These are phyloP conservation scores for Aspergillus sp. DNA, from an alignment of 2,329 filamentous ascomycete species.

Conservation along the genomic window DNA sequence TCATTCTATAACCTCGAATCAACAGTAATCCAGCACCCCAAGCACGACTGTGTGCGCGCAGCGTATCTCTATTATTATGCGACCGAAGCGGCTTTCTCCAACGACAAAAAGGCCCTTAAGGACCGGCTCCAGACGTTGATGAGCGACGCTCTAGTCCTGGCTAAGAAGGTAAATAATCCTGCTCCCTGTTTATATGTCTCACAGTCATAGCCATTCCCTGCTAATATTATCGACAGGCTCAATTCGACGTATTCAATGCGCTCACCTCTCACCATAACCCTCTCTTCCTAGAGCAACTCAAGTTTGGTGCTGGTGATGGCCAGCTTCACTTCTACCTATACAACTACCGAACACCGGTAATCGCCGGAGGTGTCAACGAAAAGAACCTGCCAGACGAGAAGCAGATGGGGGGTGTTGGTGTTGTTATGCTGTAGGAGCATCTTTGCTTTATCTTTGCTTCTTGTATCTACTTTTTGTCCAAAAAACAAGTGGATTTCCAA, in stretches of 20 bases:
- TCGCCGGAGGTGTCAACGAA: conserved; percentile 79
- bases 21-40: conserved; percentile 78
- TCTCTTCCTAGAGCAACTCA: conserved; percentile 88
- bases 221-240: conserved; percentile 45
- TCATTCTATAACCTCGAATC: conserved; percentile 96
- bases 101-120: conserved; percentile 62
- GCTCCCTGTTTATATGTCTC: not conserved
- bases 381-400: conserved; percentile 75
- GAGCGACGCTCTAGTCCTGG: conserved; percentile 81
- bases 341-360: conserved; percentile 88
- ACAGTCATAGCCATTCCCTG: not conserved
- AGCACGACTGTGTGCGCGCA: conserved; percentile 77
- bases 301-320: conserved; percentile 91
- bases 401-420: conserved; percentile 79
- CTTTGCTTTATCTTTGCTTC: not conserved
- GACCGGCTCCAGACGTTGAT: conserved; percentile 77
- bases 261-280: conserved; percentile 91
- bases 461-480: not conserved
- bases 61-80: conserved; percentile 99
- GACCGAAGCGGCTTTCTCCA: conserved; percentile 70
- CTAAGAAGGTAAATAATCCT: conserved; percentile 62
- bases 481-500: conserved; percentile 35
- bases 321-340: conserved; percentile 96
- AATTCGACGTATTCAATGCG: conserved; percentile 96
- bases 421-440: conserved; percentile 71